Percentiles rank a stretch among this genome's conserved stretches.
Conservation (phyloP, 1,284 basidiomycete genomes). For the Ustilago xerochloae region DNA sequence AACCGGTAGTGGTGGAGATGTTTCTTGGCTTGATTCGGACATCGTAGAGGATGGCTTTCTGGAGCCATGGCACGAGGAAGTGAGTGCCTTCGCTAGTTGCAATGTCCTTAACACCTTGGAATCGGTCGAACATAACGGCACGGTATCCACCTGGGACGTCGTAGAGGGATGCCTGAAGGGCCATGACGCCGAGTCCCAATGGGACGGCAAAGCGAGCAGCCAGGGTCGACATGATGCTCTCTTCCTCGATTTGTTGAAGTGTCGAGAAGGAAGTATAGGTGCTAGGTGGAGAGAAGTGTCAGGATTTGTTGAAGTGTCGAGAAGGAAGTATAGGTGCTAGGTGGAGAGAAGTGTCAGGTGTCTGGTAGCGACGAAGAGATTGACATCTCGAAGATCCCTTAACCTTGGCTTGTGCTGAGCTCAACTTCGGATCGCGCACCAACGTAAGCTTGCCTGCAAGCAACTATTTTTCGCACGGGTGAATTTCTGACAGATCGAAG, state of each 20-base stretch:
- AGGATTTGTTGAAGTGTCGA: not conserved
- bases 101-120: constrained; percentile 79
- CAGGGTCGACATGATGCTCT: constrained; percentile 39
- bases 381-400: constrained; percentile 1
- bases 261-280: not conserved
- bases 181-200: constrained; percentile 65
- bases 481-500: not conserved
- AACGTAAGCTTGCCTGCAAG: constrained; percentile 31
- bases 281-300: not conserved
- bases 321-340: not conserved
- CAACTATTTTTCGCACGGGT: constrained; percentile 17
- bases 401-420: constrained; percentile 49
- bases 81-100: constrained; percentile 84
- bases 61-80: constrained; percentile 91
- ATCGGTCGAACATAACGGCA: constrained; percentile 98
- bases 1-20: constrained; percentile 95
- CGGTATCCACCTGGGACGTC: constrained; percentile 77
- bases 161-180: constrained; percentile 68
- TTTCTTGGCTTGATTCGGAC: constrained; percentile 94
- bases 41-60: constrained; percentile 93
- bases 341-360: not conserved
- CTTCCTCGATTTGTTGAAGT: not conserved
- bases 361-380: not conserved
- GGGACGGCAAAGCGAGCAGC: constrained; percentile 63
- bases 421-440: constrained; percentile 18